phyloP scores from a whole-genome alignment of 345 rosid genomes.

The Populus pruinosa region DNA sequence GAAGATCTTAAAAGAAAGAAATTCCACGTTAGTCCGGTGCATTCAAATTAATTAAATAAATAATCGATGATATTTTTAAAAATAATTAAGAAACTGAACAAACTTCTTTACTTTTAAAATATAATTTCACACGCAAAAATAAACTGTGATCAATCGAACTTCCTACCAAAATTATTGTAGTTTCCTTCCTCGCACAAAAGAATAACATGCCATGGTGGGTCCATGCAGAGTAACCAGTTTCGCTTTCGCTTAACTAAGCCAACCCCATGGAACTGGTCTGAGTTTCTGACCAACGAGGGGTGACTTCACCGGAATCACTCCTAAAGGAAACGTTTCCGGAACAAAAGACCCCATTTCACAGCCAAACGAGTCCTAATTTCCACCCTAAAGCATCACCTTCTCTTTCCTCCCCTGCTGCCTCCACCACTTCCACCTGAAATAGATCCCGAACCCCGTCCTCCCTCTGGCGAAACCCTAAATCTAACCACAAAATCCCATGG shows the following conservation, averaged over 20 bases:
- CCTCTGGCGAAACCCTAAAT: slow-evolving; percentile 23
- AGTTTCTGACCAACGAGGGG: neutral
- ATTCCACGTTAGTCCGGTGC: too few species aligned
- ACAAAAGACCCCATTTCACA: neutral
- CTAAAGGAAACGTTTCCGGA: neutral
- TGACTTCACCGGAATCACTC: neutral
- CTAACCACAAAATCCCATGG: slow-evolving; percentile 44
- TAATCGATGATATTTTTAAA: too few species aligned
- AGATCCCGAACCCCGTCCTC: neutral
- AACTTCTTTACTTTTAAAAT: too few species aligned
- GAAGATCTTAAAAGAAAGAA: too few species aligned
- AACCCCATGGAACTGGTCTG: neutral
- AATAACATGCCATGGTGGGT: neutral
- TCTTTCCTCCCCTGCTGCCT: neutral
- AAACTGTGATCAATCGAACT: too few species aligned
- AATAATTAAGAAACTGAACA: too few species aligned
- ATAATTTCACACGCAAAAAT: too few species aligned
- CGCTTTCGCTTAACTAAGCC: neutral
- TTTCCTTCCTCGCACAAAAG: too few species aligned
- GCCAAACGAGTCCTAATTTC: neutral
- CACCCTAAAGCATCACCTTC: neutral
- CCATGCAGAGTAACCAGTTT: neutral
- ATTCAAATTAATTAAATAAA: too few species aligned
- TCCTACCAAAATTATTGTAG: too few species aligned
- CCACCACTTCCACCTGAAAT: neutral